Evolutionary conservation across 2,329 filamentous ascomycete species (phyloP).

Genomic region (Fusarium ramigenum): DNA sequence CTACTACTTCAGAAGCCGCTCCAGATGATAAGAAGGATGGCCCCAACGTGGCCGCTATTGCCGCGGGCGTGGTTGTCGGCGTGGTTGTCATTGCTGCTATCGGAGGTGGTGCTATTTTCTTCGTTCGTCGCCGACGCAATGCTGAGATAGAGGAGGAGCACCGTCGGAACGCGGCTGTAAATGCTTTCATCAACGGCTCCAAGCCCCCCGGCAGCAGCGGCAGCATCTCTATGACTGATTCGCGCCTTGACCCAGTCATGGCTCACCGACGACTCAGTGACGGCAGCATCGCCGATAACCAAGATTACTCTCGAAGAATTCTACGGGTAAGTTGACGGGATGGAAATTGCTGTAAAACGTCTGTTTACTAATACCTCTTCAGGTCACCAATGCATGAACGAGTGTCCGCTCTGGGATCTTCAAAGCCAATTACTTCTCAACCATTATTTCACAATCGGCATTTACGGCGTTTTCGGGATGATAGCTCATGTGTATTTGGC

Average conservation of each 20-base stretch:
- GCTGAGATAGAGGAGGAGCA: slow-evolving; percentile 85
- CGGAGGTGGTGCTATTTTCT: slow-evolving; percentile 76
- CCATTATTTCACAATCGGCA: slow-evolving; percentile 47
- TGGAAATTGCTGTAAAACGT: no score
- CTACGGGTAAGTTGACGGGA: no score
- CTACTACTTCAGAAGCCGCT: neutral
- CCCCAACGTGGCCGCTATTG: slow-evolving; percentile 84
- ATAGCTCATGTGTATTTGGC: slow-evolving; percentile 51
- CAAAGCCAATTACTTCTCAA: neutral
- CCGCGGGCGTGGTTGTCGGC: slow-evolving; percentile 86
- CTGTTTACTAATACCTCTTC: no score
- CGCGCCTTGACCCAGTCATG: slow-evolving; percentile 87
- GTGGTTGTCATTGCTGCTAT: slow-evolving; percentile 75
- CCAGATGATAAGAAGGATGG: slow-evolving; percentile 43
- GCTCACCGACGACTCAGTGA: slow-evolving; percentile 87
- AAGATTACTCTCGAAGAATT: slow-evolving; percentile 96
- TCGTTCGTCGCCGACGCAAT: slow-evolving; percentile 78
- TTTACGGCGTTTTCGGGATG: slow-evolving; percentile 55
- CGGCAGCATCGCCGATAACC: slow-evolving; percentile 95
- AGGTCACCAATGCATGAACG: slow-evolving; percentile 64
- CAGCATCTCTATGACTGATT: slow-evolving; percentile 78
- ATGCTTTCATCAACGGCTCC: slow-evolving; percentile 74
- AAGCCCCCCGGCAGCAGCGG: slow-evolving; percentile 72
- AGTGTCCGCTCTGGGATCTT: slow-evolving; percentile 16
- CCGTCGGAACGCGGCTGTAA: slow-evolving; percentile 81